These are phyloP conservation scores for Tanozyma kutaoensis DNA, from an alignment of 805 yeast genomes.

Conservation along the genomic window DNA sequence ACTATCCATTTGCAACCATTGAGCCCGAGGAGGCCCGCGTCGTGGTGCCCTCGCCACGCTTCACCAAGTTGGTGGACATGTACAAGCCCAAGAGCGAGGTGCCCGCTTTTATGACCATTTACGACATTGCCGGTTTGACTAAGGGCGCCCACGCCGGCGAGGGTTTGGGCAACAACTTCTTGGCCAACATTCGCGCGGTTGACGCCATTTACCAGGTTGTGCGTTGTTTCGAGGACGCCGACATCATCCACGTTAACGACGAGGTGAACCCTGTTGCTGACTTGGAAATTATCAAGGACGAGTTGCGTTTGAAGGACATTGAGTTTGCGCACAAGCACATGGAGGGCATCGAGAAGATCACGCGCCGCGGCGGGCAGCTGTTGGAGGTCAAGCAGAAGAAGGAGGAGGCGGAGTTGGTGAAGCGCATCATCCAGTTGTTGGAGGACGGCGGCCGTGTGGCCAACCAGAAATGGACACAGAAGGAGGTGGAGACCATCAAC, in stretches of 20 bases:
- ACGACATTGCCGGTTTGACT: slow-evolving; percentile 96
- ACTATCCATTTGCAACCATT: slow-evolving; percentile 95
- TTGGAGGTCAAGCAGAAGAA: slow-evolving; percentile 81
- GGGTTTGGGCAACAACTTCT: slow-evolving; percentile 95
- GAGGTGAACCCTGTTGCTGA: slow-evolving; percentile 72
- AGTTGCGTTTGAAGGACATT: slow-evolving; percentile 90
- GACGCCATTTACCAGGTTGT: slow-evolving; percentile 98
- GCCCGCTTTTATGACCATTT: slow-evolving; percentile 86
- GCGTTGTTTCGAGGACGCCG: slow-evolving; percentile 95
- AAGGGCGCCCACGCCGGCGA: slow-evolving; percentile 95
- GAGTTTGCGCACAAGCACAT: slow-evolving; percentile 81
- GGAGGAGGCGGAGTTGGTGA: slow-evolving; percentile 68
- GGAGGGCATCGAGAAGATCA: slow-evolving; percentile 66
- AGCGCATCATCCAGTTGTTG: slow-evolving; percentile 60
- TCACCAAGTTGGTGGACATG: slow-evolving; percentile 60
- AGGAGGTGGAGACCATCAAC: slow-evolving; percentile 88
- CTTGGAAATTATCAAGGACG: slow-evolving; percentile 81
- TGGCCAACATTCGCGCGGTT: slow-evolving; percentile 92
- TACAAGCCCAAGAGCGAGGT: slow-evolving; percentile 78
- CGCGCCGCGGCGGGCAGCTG: slow-evolving; percentile 80
- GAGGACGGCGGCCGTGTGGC: slow-evolving; percentile 83
- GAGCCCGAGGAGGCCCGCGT: slow-evolving; percentile 98
- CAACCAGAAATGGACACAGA: slow-evolving; percentile 74
- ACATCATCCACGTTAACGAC: slow-evolving; percentile 92
- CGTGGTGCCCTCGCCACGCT: slow-evolving; percentile 80